Conservation (phyloP, 176 grass and related monocot genomes). For the Cenchrus americanus region DNA sequence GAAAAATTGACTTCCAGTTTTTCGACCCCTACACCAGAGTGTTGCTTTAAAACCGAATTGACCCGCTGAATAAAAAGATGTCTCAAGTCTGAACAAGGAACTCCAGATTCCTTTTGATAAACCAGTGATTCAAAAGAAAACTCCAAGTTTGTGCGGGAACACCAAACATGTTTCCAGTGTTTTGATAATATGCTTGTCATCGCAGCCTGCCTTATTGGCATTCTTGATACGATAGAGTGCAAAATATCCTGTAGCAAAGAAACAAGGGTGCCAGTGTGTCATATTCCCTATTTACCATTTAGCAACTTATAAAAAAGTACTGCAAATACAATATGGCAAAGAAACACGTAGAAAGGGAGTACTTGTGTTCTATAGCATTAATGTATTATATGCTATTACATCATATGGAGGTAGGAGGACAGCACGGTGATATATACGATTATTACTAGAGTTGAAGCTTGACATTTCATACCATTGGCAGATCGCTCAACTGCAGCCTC, state of each 20-base stretch:
- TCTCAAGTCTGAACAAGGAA: background rate
- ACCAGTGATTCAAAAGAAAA: background rate
- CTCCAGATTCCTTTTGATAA: background rate
- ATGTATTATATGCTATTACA: background rate
- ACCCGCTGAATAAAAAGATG: background rate
- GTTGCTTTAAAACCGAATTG: background rate
- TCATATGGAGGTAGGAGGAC: background rate
- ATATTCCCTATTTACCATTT: background rate
- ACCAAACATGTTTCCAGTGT: background rate
- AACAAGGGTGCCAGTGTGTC: background rate
- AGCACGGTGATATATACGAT: background rate
- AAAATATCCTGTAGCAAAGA: slow-evolving; percentile 2
- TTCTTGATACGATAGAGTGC: background rate
- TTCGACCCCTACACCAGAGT: background rate
- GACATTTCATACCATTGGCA: slow-evolving; percentile 17
- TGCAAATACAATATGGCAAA: background rate
- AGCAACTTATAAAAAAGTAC: background rate
- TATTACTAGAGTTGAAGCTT: background rate
- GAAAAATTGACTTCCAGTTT: background rate
- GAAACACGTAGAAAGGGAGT: background rate
- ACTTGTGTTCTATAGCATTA: background rate
- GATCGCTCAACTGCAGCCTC: background rate
- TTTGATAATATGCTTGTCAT: slow-evolving; percentile 27
- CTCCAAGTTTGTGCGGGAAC: background rate
- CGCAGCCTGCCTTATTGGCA: slow-evolving; percentile 6